Evolutionary conservation across 1,284 basidiomycete genomes (phyloP), one percentile per base, ranked within the genome.

Genomic region (Omphalotus olearius): DNA sequence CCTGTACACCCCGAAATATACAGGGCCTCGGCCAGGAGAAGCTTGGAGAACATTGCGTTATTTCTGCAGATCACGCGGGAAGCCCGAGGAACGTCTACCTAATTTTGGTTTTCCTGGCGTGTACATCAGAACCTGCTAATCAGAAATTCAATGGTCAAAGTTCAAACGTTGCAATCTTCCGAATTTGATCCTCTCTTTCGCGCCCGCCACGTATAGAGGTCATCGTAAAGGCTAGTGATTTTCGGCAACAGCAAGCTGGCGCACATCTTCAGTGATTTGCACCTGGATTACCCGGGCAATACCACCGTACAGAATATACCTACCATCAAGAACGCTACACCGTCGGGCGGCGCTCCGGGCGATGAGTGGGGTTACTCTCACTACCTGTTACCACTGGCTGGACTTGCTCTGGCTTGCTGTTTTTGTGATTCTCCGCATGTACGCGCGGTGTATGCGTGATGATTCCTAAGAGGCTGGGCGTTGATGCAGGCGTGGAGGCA

Each of bases 141-240:
- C 23, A 23, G 23, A 23, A 23, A 2, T 23, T 23, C 23, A 23
- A 23, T 23, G 23, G 79, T 72, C 70, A 82, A 82, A 62, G 46
- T 60, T 16, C 54, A 60, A 4, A 58, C 50, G 10, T 71, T 79
- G n/a, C 50, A 85, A 68, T 75, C 73, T 33, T 85, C 82, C 68
- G 74, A 78, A 26, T 50, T 67, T 30, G 84, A 86, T 64, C 2
- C 37, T 2, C 62, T 65, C n/a, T n/a, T n/a, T n/a, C n/a, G 59
- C 84, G 83, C 69, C 76, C 79, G 1, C 57, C 53, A 23, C 2
- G 36, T 40, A 39, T 61, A 73, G n/a, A n/a, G n/a, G n/a, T n/a
- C 5, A 73, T 75, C 58, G 68, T 61, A 20, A 65, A 69, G 47
- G 76, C 80, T 6, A 82, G 85, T 55, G 70, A 69, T 88, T 44